phyloP scores from a whole-genome alignment of 306 rosid species.

The Rosa chinensis region DNA sequence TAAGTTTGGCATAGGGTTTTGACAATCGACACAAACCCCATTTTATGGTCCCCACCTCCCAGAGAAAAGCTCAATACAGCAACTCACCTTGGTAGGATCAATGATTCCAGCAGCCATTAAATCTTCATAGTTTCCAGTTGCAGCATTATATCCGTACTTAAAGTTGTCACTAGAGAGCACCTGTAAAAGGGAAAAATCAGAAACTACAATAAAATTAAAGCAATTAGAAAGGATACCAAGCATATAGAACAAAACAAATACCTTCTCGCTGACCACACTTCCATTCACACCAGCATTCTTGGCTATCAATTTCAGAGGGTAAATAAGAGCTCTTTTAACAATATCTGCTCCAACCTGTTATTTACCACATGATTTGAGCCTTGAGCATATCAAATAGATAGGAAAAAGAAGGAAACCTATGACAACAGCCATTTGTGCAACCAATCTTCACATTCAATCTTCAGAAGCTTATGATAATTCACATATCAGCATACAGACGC shows the following conservation, averaged over 20 bases:
- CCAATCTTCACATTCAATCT: background rate
- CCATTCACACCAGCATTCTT: constrained; percentile 99
- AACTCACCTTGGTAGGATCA: constrained; percentile 93
- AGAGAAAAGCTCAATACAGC: background rate
- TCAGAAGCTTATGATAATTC: background rate
- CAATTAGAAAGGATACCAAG: background rate
- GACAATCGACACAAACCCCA: background rate
- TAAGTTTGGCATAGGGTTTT: background rate
- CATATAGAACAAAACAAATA: constrained; percentile 17
- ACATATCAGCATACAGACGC: background rate
- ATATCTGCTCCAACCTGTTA: constrained; percentile 96
- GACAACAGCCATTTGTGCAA: background rate
- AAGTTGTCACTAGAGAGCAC: constrained; percentile 76
- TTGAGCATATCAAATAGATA: background rate
- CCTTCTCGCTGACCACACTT: constrained; percentile 99
- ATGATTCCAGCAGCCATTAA: constrained; percentile 96
- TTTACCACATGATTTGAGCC: constrained; percentile 12
- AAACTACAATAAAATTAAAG: background rate
- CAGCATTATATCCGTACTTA: constrained; percentile 88
- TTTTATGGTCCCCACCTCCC: background rate
- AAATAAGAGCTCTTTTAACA: constrained; percentile 88
- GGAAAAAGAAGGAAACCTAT: background rate
- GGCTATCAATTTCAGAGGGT: constrained; percentile 92
- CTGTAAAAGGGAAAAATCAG: constrained; percentile 30
- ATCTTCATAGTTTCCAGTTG: constrained; percentile 96